phyloP scores from a whole-genome alignment of 225 moss, liverwort and hornwort species.

The Neckera pumila region DNA sequence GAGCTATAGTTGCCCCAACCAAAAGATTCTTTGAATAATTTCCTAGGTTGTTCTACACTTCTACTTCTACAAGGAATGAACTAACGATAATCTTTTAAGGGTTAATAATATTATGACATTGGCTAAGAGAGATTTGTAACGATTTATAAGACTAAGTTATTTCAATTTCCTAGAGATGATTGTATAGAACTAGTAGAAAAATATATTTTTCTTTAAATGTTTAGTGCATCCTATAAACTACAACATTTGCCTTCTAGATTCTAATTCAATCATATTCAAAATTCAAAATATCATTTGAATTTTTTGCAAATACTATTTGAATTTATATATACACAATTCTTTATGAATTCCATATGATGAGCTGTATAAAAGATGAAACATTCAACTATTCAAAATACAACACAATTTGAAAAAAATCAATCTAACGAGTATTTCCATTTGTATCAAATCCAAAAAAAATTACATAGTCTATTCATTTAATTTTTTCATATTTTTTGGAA shows the following conservation, averaged over 20 bases:
- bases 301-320: not conserved
- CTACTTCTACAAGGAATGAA: too few species aligned
- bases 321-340: not conserved
- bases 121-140: too few species aligned
- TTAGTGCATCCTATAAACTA: too few species aligned
- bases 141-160: accelerated
- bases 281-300: too few species aligned
- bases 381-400: not conserved
- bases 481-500: not conserved
- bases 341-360: too few species aligned
- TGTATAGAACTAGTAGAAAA: accelerated
- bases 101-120: not conserved
- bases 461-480: accelerated
- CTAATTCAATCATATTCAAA: too few species aligned
- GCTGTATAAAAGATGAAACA: not conserved
- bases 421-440: accelerated
- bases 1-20: accelerated
- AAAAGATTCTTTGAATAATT: not conserved
- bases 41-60: accelerated
- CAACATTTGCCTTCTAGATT: not conserved
- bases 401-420: not conserved
- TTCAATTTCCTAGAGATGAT: not conserved
- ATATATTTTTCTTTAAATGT: not conserved
- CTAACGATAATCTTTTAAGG: too few species aligned
- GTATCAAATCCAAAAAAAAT: not conserved